Percentiles rank a stretch among this genome's conserved stretches.
These are phyloP conservation scores for Saccharomyces jurei DNA, from an alignment of 805 yeast genomes.

Conservation along the genomic window DNA sequence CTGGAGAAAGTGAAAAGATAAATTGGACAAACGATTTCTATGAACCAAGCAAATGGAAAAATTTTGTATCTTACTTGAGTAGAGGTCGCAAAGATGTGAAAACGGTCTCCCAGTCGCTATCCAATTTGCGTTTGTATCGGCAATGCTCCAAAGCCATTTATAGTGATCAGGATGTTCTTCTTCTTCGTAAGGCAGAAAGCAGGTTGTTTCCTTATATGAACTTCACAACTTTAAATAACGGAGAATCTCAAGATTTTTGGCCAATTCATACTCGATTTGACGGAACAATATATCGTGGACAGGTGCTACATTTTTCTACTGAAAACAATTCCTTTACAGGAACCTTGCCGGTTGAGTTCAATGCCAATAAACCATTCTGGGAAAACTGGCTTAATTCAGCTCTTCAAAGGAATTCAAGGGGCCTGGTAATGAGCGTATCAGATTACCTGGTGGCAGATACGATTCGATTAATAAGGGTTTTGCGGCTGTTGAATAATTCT, in stretches of 20 bases:
- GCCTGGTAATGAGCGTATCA: not conserved
- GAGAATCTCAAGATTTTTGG: not conserved
- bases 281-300: not conserved
- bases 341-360: not conserved
- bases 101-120: not conserved
- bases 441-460: not conserved
- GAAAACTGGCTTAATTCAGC: not conserved
- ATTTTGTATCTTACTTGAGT: not conserved
- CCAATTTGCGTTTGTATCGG: not conserved
- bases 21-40: not conserved
- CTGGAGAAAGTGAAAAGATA: not conserved
- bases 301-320: not conserved
- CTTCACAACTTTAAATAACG: not conserved
- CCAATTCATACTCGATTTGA: not conserved
- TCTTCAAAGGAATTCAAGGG: not conserved
- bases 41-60: not conserved
- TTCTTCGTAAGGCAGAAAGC: not conserved
- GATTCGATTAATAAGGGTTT: constrained; percentile 5
- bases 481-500: constrained; percentile 11
- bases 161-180: not conserved
- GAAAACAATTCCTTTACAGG: not conserved
- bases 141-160: not conserved
- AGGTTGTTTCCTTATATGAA: not conserved
- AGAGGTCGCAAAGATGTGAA: not conserved
- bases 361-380: not conserved